Evolutionary conservation across 1,284 basidiomycete genomes (phyloP), one percentile per base, ranked within the genome.

Genomic region (Inonotus obliquus): DNA sequence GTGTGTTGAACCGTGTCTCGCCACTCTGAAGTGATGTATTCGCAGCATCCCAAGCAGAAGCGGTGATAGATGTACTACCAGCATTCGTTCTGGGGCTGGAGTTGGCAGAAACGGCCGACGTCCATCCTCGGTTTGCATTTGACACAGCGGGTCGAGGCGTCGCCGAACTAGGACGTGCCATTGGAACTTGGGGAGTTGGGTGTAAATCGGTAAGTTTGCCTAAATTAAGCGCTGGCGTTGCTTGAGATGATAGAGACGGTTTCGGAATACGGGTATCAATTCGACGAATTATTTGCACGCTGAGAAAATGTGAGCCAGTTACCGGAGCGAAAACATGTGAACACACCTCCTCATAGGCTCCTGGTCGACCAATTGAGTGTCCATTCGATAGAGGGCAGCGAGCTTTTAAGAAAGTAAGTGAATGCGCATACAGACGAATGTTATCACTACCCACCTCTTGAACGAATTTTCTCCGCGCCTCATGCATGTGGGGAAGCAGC

Each of bases 401-500:
- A 94, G 81, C 81, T 89, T 66, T 32, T 69, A 48, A 37, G 57
- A 56, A 19, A 49, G 52, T 41, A 37, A 23, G 52, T 58, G 11
- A 54, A 10, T 10, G 10, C n/a, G 7, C n/a, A 39, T 25, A 56
- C 9, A 53, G 54, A 59, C 35, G 45, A 4, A 32, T 32, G 32
- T 32, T 9, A 32, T 19, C 25, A 37, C 19, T 10, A 76, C 84
- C 59, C 67, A 88, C 87, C 66, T 86, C 83, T 60, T 84, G 82
- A 11, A 94, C 91, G 70, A 95, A 93, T 65, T 89, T 88, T 54
- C 92, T 81, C 60, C 89, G 83, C 14, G 86, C 82, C 17, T 78
- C 78, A 5, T 91, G 88, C 91, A 91, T 95, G 67, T 89, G 86
- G 0, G 92, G 91, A 27, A 96, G 74, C 1, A 94, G 82, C 67